Base-by-base conservation (phyloP, 352 stramenopile species). In the Phytophthora quininea region DNA sequence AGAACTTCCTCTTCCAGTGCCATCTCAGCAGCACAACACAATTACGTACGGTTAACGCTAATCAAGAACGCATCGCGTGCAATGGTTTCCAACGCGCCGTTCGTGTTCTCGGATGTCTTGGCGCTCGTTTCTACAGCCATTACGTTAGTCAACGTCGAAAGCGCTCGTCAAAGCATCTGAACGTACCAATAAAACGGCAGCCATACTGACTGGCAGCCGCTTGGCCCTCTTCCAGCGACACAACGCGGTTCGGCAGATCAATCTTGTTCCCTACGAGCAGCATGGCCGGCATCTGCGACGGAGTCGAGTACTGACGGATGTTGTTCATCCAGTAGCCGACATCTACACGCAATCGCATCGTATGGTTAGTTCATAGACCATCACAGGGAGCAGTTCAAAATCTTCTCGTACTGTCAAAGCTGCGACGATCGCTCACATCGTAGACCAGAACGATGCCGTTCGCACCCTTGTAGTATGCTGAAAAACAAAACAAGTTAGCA, bases 241-340 rank as follows among this genome's bases (percentile, higher is more conserved):
- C 85, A 14, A 91, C 83, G 31, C 88, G 88, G 50, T 93, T 94
- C 4, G 86, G 79, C 53, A 97, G 57, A 91, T 98, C 92, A 52
- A 96, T 96, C 75, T 98, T 98, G 79, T 98, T 98, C 62, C 91
- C 92, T 45, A 98, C 89, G 3, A 98, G 69, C 43, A 97, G 69
- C 88, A 93, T 96, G 14, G 78, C 90, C 27, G 81, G 86, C 71
- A 81, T 76, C 66, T 92, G 89, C 52, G 79, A 78, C 37, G 83
- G 79, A 1, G 82, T 79, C 19, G 90, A 92, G 62, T 96, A 93
- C 57, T 95, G 86, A 12, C 93, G 88, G 58, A 98, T 98, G 66
- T 98, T 98, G 64, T 98, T 96, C 90, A 98, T 97, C 95, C 95
- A 98, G 64, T 98, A 98, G 65, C 87, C 91, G 50, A 98, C 92